Base-by-base conservation (phyloP, 1,284 basidiomycete species). In the Ustanciosporium gigantosporum region DNA sequence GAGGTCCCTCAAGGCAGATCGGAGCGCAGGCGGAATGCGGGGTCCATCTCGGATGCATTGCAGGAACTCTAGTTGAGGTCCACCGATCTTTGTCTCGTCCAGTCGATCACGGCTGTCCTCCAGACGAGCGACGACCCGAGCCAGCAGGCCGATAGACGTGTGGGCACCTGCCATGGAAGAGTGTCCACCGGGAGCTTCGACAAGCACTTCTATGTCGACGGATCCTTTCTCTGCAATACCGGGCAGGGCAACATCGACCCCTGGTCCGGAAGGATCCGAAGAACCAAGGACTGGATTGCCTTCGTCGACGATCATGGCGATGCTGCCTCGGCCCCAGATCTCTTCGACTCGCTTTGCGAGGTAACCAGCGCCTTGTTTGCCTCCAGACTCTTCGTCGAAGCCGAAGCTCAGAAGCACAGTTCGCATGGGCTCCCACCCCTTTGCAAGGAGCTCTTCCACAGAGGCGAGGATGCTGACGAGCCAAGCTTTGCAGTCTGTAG, bases 201-300 rank as follows among this genome's bases (percentile, higher is more conserved):
- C 57, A 4, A 42, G 45, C 14, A 76, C 38, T 9, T 44, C 40
- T 14, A 76, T 48, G 31, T 74, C 67, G 36, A 85, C 59, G 52
- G 84, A 83, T 1, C 87, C 87, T 73, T 87, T 88, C 79, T 88
- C 87, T 1, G 80, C 82, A 13, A 86, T 82, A 14, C 80, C 82
- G 2, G 84, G 85, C 1, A 79, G 39, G 14, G 73, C 73, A 13
- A 74, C 46, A 17, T 60, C 53, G 20, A 68, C 41, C 7, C 71
- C 71, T 13, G 50, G 57, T 19, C 49, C 55, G 31, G 45, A 36
- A 3, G 15, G 39, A 37, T 69, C 69, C 2, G 36, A 24, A 3
- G 56, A 49, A 2, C 55, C 43, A 4, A 70, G 22, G 13, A 69
- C 55, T 2, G 66, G 58, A 29, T 57, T 61, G 37, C 73, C 73